phyloP scores from a whole-genome alignment of 768 basidiomycete species.

The Tulasnella calospora region DNA sequence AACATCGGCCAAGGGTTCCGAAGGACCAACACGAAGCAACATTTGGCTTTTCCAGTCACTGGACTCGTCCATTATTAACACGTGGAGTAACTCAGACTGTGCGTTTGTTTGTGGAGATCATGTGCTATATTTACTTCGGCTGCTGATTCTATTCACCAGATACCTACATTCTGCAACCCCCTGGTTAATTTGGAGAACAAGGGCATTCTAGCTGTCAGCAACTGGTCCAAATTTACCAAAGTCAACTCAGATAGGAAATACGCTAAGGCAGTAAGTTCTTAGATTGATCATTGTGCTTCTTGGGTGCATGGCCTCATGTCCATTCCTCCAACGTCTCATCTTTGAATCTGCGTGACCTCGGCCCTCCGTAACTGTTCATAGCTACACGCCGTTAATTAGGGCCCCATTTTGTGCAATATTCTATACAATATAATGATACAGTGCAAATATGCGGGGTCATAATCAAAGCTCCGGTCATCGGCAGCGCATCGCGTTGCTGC shows the following conservation, averaged over 20 bases:
- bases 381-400: background rate
- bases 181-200: background rate
- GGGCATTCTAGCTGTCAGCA: background rate
- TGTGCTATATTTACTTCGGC: background rate
- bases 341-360: background rate
- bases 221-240: background rate
- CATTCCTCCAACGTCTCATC: background rate
- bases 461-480: background rate
- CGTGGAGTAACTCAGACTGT: background rate
- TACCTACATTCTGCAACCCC: background rate
- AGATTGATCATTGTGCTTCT: background rate
- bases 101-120: background rate
- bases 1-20: background rate
- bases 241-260: background rate
- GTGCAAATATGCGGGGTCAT: background rate
- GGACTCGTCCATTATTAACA: background rate
- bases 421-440: background rate
- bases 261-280: background rate
- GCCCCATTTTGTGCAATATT: background rate
- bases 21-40: background rate
- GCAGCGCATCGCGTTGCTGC: background rate
- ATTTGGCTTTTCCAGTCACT: background rate
- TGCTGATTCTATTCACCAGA: background rate
- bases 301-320: background rate
- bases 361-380: background rate